These are phyloP conservation scores for Chlorella sp. DNA, from an alignment of 139 green algal genomes.

Conservation along the genomic window DNA sequence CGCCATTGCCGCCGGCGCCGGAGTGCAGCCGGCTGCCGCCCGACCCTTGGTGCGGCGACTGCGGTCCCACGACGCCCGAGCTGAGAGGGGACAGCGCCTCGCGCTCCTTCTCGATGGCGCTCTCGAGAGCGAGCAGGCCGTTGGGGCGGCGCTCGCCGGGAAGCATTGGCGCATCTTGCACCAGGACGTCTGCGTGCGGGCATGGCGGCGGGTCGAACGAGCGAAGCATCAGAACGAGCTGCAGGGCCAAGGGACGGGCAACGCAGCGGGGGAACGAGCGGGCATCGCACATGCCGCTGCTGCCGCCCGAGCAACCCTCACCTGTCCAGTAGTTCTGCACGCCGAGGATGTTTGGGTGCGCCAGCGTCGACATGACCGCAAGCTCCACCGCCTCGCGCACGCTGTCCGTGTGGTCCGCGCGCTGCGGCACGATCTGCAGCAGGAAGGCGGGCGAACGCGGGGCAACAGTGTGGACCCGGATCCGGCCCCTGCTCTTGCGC, in stretches of 20 bases:
- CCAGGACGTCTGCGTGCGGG: not conserved
- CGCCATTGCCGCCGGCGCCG: not conserved
- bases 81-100: too few species aligned
- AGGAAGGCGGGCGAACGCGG: not conserved
- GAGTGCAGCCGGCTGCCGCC: not conserved
- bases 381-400: conserved; percentile 34
- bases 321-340: conserved; percentile 17
- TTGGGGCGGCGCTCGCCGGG: conserved; percentile 3
- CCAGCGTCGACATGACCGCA: conserved; percentile 26
- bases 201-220: not conserved
- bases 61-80: too few species aligned
- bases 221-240: not conserved
- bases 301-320: too few species aligned
- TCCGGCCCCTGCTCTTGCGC: too few species aligned
- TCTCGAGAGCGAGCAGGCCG: conserved; percentile 7
- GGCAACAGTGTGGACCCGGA: not conserved
- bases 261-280: too few species aligned
- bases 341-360: conserved; percentile 26
- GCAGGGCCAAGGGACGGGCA: not conserved
- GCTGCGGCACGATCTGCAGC: conserved; percentile 7
- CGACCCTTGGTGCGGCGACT: not conserved
- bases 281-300: too few species aligned
- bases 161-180: not conserved
- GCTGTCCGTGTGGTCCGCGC: conserved; percentile 5
- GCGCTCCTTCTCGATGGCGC: not conserved